Evolutionary conservation across 192 early-diverging fungal genomes (phyloP), one percentile per base, ranked within the genome.

Genomic region (Umbelopsis isabellina): DNA sequence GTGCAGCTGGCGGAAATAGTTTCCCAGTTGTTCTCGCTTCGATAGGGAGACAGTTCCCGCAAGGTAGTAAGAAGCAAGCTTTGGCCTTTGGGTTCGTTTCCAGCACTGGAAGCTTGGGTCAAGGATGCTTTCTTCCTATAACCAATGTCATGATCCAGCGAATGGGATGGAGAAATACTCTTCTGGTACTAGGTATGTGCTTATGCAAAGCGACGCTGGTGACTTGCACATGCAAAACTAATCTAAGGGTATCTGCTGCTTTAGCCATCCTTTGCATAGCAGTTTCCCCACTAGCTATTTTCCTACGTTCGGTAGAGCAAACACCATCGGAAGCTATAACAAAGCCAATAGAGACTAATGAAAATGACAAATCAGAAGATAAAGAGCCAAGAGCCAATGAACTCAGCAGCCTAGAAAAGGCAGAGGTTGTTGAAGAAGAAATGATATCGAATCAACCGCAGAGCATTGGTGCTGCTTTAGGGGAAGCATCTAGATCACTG

Each of bases 41-140:
- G 2, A 25, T 79, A 21, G 78, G 78, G 0, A 67, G 78, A 49
- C 73, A 67, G 4, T 71, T 66, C 21, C 69, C 70, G 23, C 73
- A 55, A 48, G 41, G 58, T 2, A 72, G 69, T 33, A 64, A 69
- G 22, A 23, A 58, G 25, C 78, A 75, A 49, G 55, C 37, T 3
- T 20, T 75, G 20, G 73, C 73, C 0, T 79, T 79, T 44, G 78
- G 78, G 8, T 50, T 79, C 25, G 78, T 79, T 1, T 75, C 73
- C 7, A 55, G 69, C 25, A 72, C 75, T n/a, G 78, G 78, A 22
- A 79, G 78, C 48, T 68, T 79, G 20, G 78, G 78, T n/a, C 78
- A 79, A 67, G 71, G 69, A 25, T 65, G 51, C 18, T 79, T 75
- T 27, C 66, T 79, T n/a, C 78, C 78, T 4, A 71, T 79, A 20